Percentiles rank a stretch among this genome's conserved stretches.
Evolutionary conservation across 495 filamentous ascomycete genomes (phyloP).

Genomic region (Trichocladium uniseriatum): DNA sequence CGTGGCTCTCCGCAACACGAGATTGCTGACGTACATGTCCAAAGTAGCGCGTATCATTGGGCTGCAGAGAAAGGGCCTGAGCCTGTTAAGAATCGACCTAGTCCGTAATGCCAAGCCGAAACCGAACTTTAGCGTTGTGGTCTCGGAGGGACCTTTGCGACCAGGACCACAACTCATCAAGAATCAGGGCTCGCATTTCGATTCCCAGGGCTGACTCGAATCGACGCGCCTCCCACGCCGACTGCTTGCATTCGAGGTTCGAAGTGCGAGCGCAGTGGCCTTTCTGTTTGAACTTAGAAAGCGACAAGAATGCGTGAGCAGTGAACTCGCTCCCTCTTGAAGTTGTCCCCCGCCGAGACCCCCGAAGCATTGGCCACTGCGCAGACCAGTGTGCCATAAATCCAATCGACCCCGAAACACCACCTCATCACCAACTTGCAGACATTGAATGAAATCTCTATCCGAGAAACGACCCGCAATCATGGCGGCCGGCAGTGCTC

Average conservation of each 20-base stretch:
- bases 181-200: background rate
- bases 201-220: background rate
- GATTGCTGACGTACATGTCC: background rate
- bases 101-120: background rate
- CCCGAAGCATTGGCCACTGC: slow-evolving; percentile 6
- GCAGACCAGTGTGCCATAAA: background rate
- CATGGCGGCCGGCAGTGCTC: slow-evolving; percentile 59
- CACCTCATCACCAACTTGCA: slow-evolving; percentile 16
- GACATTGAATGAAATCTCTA: background rate
- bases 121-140: background rate
- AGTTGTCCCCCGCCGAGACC: slow-evolving; percentile 5
- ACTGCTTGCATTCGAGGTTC: background rate
- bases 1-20: slow-evolving; percentile 2
- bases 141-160: too few relatives aligned
- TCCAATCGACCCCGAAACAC: background rate
- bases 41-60: background rate
- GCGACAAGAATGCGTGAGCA: slow-evolving; percentile 5
- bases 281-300: background rate
- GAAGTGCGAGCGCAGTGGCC: background rate
- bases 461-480: background rate
- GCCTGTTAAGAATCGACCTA: too few relatives aligned
- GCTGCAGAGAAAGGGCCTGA: background rate
- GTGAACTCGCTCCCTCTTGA: slow-evolving; percentile 1
- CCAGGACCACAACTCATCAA: too few relatives aligned
- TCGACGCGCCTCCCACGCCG: too few relatives aligned